Conservation (phyloP, 1,284 basidiomycete genomes). For the Irpex rosettiformis region DNA sequence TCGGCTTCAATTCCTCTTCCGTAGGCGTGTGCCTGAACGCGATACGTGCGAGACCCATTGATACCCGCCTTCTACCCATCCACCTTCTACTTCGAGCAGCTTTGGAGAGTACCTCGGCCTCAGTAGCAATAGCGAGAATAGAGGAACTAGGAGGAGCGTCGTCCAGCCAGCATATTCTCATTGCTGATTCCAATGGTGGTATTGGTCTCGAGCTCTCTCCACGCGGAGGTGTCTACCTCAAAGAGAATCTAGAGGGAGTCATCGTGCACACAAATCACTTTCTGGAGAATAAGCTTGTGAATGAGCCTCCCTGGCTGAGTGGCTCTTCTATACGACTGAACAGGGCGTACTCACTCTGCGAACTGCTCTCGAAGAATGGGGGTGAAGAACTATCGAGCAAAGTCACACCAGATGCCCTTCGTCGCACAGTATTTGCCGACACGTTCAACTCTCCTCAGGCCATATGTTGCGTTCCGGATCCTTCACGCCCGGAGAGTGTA, state of each 20-base stretch:
- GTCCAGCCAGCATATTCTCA: constrained; percentile 34
- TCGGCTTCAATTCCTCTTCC: constrained; percentile 34
- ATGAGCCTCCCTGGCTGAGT: constrained; percentile 31
- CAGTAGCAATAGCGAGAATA: constrained; percentile 25
- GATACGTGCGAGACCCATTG: constrained; percentile 31
- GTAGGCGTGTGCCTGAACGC: constrained; percentile 36
- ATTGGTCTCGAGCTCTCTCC: constrained; percentile 32
- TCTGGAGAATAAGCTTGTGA: constrained; percentile 29
- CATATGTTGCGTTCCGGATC: constrained; percentile 30
- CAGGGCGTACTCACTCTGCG: constrained; percentile 25
- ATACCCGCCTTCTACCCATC: constrained; percentile 29
- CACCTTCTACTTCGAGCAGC: constrained; percentile 32
- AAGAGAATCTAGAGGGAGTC: constrained; percentile 25
- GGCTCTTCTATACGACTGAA: constrained; percentile 30
- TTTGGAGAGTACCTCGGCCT: constrained; percentile 30
- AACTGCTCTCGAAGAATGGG: constrained; percentile 18
- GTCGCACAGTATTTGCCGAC: constrained; percentile 30
- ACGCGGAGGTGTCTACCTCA: constrained; percentile 24
- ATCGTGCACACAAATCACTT: constrained; percentile 36
- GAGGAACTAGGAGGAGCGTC: constrained; percentile 31
- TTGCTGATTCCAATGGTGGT: constrained; percentile 27
- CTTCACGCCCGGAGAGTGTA: constrained; percentile 18
- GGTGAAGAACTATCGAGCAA: constrained; percentile 15
- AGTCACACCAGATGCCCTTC: constrained; percentile 19
- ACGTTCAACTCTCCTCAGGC: constrained; percentile 28